These are phyloP conservation scores for Emergomyces pasteurianus DNA, from an alignment of 2,329 filamentous ascomycete species.

Conservation along the genomic window DNA sequence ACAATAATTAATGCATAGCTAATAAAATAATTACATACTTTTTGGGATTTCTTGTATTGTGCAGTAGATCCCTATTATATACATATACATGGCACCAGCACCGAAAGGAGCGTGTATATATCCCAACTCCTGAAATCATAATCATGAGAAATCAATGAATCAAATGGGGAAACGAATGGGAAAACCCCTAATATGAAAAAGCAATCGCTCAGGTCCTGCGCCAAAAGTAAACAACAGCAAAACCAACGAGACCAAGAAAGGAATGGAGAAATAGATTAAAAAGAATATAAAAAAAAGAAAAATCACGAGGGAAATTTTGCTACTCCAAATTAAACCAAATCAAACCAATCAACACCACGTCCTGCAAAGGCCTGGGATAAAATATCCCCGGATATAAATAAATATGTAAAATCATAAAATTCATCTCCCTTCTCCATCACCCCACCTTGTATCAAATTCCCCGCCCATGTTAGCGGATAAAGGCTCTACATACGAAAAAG, in stretches of 20 bases:
- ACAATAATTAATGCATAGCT: too few relatives aligned
- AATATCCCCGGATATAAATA: neutral
- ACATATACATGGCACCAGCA: neutral
- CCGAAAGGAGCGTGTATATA: neutral
- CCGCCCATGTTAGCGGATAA: conserved; percentile 30
- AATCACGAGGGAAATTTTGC: neutral
- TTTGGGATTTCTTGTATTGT: neutral
- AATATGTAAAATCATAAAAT: neutral
- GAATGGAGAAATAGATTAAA: neutral
- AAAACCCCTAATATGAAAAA: neutral
- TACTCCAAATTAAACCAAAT: neutral
- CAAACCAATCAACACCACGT: neutral
- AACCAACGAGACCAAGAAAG: neutral
- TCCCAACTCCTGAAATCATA: neutral
- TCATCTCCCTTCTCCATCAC: neutral
- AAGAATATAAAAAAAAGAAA: neutral
- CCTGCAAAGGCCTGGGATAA: neutral
- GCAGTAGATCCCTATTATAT: neutral
- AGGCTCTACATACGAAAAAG: conserved; percentile 33
- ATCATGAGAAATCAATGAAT: neutral
- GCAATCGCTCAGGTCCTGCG: neutral
- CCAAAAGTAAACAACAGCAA: neutral
- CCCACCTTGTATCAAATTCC: conserved; percentile 17
- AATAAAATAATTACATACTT: neutral
- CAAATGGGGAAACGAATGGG: neutral